Percentiles rank a stretch among this genome's conserved stretches.
Conservation (phyloP, 495 filamentous ascomycete genomes). For the Penicillium robsamsonii region DNA sequence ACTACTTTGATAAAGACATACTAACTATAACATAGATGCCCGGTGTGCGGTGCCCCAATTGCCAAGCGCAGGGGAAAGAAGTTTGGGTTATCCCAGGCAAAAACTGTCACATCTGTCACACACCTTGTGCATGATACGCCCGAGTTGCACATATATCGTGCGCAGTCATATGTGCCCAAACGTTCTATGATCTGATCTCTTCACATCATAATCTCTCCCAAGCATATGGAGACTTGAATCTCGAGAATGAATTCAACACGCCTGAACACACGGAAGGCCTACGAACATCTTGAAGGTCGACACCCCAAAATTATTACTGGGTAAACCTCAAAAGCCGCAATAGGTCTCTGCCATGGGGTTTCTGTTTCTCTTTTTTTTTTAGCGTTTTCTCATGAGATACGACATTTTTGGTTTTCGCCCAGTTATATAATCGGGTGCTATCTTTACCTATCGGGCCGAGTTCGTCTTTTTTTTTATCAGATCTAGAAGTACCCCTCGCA, state of each 20-base stretch:
- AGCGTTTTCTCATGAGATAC: constrained; percentile 7
- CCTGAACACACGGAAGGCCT: not conserved
- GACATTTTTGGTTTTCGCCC: constrained; percentile 4
- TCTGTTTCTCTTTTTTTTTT: not conserved
- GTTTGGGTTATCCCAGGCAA: constrained; percentile 53
- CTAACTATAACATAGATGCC: constrained; percentile 39
- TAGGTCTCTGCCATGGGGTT: not conserved
- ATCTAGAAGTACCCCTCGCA: not conserved
- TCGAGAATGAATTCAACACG: not conserved
- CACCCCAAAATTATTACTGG: not conserved
- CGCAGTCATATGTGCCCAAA: not conserved
- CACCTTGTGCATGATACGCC: constrained; percentile 28
- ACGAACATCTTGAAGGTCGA: not conserved
- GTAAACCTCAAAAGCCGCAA: not conserved
- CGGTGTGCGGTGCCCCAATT: constrained; percentile 49
- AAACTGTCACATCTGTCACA: constrained; percentile 47
- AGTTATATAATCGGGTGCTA: not conserved
- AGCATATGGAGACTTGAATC: not conserved
- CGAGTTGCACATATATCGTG: not conserved
- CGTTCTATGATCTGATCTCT: not conserved
- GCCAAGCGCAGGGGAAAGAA: constrained; percentile 37
- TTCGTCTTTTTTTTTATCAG: not conserved
- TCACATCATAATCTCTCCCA: not conserved
- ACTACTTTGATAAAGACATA: not conserved
- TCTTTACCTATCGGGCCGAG: not conserved